Evolutionary conservation across 805 yeast species (phyloP).

Genomic region (Debaryomyces tyrocola): DNA sequence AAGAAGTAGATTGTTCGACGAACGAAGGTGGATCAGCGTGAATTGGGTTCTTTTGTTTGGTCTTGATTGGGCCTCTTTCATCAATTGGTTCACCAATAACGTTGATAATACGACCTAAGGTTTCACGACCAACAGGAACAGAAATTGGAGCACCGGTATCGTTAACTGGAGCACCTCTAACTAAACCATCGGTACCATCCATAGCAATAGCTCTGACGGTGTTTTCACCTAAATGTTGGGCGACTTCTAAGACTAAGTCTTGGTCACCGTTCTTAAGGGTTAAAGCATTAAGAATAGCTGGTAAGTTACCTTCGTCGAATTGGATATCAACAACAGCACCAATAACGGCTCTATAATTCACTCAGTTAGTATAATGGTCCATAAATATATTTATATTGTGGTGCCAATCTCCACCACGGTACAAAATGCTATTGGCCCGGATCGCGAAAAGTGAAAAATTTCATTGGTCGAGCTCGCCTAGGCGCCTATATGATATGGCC

Average conservation of each 20-base stretch:
- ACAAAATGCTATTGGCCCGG: slow-evolving; percentile 2
- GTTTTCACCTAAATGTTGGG: slow-evolving; percentile 99
- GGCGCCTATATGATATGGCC: background rate
- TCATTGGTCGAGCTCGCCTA: slow-evolving; percentile 23
- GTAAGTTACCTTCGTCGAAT: slow-evolving; percentile 95
- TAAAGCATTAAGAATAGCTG: slow-evolving; percentile 96
- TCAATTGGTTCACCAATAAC: slow-evolving; percentile 99
- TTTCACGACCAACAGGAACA: slow-evolving; percentile 99
- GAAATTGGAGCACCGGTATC: slow-evolving; percentile 99
- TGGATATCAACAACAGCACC: slow-evolving; percentile 99
- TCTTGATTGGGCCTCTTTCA: slow-evolving; percentile 97
- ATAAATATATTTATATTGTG: background rate
- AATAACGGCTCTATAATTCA: slow-evolving; percentile 74
- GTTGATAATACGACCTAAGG: slow-evolving; percentile 97
- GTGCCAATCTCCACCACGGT: background rate
- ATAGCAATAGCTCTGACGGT: slow-evolving; percentile 99
- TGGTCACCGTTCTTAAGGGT: slow-evolving; percentile 75
- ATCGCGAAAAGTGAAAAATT: slow-evolving; percentile 18
- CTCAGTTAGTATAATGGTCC: slow-evolving; percentile 31
- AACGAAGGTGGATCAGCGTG: slow-evolving; percentile 98
- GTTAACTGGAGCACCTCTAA: slow-evolving; percentile 87
- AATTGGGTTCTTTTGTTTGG: slow-evolving; percentile 93
- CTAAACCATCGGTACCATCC: slow-evolving; percentile 99
- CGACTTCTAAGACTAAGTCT: slow-evolving; percentile 94
- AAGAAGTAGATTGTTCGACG: slow-evolving; percentile 95